phyloP scores from a whole-genome alignment of 1,139 yeast genomes.

The Torulaspora pretoriensis region DNA sequence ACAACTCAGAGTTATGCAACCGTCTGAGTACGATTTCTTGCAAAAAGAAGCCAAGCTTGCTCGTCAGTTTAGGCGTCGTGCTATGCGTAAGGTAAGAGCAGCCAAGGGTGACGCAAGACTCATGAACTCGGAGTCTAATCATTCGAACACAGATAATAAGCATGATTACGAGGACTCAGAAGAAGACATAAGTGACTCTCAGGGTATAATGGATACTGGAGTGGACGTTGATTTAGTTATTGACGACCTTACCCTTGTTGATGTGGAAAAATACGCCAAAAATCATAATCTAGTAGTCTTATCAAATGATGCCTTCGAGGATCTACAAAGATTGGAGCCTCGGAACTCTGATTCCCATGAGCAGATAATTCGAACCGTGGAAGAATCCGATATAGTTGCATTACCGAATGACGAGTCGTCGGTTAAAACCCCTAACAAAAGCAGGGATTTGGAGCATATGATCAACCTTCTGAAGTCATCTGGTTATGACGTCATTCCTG shows the following conservation, averaged over 20 bases:
- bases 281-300: conserved; percentile 49
- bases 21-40: conserved; percentile 61
- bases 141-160: no score
- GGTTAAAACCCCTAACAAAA: conserved; percentile 1
- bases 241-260: conserved; percentile 35
- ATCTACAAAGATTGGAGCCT: background rate
- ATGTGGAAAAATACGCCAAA: conserved; percentile 48
- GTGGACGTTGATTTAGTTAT: background rate
- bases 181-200: conserved; percentile 29
- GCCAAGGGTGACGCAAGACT: no score
- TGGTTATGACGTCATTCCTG: conserved; percentile 19
- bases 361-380: conserved; percentile 31
- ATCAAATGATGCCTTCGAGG: conserved; percentile 45
- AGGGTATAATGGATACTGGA: conserved; percentile 12
- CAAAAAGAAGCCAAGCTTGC: conserved; percentile 64
- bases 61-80: conserved; percentile 53
- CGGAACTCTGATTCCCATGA: conserved; percentile 20
- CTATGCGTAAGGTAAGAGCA: conserved; percentile 36
- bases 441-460: background rate
- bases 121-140: no score
- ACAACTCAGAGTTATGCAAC: conserved; percentile 5
- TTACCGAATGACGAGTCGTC: conserved; percentile 2
- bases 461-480: conserved; percentile 7
- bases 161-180: conserved; percentile 28
- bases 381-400: conserved; percentile 23